Evolutionary conservation across 345 rosid genomes (phyloP), one percentile per base, ranked within the genome.

Genomic region (Adansonia digitata): DNA sequence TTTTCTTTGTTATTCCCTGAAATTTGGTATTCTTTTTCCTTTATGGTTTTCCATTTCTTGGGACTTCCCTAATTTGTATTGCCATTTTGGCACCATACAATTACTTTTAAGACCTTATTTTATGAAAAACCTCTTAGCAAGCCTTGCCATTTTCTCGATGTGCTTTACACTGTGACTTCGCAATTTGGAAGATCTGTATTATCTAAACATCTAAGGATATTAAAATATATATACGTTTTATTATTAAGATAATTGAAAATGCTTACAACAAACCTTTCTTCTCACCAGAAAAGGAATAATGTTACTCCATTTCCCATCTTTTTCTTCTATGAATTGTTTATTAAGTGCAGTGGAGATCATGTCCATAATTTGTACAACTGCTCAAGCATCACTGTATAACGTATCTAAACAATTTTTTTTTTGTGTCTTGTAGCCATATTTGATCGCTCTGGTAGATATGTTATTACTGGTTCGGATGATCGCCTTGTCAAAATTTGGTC

Each of bases 401-500:
- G 12, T 20, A 17, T 42, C 22, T 55, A 39, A 59, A 51, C 46
- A 51, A 46, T 69, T 26, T 45, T 71, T 43, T 65, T 72, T 81
- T 42, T 68, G 56, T 82, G n/a, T 55, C 67, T 81, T n/a, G 83
- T 83, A 95, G 99, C 98, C 77, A 95, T 93, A 82, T 93, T 93
- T 84, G 97, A 95, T 77, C 94, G 97, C 71, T 89, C 86, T 2
- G 99, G 99, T 73, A 95, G 99, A 85, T 91, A 91, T 79, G 98
- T 91, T 74, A 87, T 95, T 73, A 93, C 99, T 72, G 99, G 99
- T 78, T 91, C 99, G 0, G 99, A 95, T 80, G 99, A 95, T 79
- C 94, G 99, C 73, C 94, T 95, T 78, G 99, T 95, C 77, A 95
- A 95, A 85, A 89, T 95, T 77, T 95, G 99, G 99, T 95, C 99